Percentiles rank a stretch among this genome's conserved stretches.
Conservation (phyloP, 805 yeast species). For the Starmerella vitae region DNA sequence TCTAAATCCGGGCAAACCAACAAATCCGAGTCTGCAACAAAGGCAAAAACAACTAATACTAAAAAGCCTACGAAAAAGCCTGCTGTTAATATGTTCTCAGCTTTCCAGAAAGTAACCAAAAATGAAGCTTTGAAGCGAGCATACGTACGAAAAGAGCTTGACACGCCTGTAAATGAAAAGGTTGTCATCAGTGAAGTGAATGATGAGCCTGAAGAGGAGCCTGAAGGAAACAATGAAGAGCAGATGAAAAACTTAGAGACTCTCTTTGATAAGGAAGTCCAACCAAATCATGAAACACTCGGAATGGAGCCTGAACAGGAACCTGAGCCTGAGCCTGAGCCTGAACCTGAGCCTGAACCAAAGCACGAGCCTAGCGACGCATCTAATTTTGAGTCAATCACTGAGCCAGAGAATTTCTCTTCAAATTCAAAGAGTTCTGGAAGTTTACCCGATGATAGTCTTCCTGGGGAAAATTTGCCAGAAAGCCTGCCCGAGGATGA, state of each 20-base stretch:
- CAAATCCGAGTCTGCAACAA: not conserved
- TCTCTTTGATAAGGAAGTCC: slow-evolving; percentile 7
- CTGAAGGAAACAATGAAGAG: slow-evolving; percentile 1
- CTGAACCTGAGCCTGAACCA: not conserved
- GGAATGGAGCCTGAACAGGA: not conserved
- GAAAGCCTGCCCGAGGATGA: too few relatives aligned
- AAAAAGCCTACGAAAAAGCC: not conserved
- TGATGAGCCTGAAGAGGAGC: slow-evolving; percentile 1
- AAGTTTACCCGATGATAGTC: too few relatives aligned
- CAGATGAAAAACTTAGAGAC: slow-evolving; percentile 6
- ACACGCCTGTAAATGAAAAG: slow-evolving; percentile 8
- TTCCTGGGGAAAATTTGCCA: too few relatives aligned
- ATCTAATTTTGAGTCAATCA: not conserved
- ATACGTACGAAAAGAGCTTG: not conserved
- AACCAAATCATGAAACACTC: not conserved
- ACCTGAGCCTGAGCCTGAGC: slow-evolving; percentile 1
- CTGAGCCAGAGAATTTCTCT: not conserved
- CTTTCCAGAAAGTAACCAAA: slow-evolving; percentile 3
- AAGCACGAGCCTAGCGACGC: not conserved
- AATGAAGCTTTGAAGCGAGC: slow-evolving; percentile 4
- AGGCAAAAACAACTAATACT: not conserved
- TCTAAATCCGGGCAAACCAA: not conserved
- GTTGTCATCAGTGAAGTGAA: slow-evolving; percentile 10
- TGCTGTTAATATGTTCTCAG: not conserved
- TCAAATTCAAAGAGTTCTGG: too few relatives aligned